Percentiles rank a stretch among this genome's conserved stretches.
Evolutionary conservation across 2,329 filamentous ascomycete species (phyloP).

Genomic region (Microcyclospora tardicrescens): DNA sequence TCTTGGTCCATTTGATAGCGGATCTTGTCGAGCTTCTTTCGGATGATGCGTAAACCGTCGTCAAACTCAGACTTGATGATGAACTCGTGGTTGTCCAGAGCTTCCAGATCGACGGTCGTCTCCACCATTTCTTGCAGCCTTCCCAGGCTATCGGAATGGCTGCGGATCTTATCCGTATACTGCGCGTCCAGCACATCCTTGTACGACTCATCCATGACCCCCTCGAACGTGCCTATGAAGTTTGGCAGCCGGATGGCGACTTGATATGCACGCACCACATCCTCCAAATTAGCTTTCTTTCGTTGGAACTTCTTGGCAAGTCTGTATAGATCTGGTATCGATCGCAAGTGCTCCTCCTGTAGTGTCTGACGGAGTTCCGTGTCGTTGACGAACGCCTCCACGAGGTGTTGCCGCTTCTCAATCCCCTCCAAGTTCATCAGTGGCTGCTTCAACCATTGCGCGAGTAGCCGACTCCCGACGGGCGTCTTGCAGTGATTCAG

Average conservation of each 20-base stretch:
- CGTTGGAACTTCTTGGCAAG: slow-evolving; percentile 91
- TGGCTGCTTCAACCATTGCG: slow-evolving; percentile 96
- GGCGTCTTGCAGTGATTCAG: slow-evolving; percentile 97
- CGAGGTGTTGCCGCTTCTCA: slow-evolving; percentile 79
- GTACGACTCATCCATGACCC: slow-evolving; percentile 90
- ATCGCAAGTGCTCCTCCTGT: slow-evolving; percentile 88
- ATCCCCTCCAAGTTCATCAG: slow-evolving; percentile 86
- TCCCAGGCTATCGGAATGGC: slow-evolving; percentile 62
- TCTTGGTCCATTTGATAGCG: slow-evolving; percentile 72
- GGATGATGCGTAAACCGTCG: slow-evolving; percentile 72
- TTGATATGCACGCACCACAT: slow-evolving; percentile 91
- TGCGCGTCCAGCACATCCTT: slow-evolving; percentile 72
- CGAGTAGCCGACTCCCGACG: slow-evolving; percentile 73
- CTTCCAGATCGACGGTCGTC: slow-evolving; percentile 90
- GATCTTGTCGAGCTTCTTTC: slow-evolving; percentile 78
- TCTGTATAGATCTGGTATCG: slow-evolving; percentile 87
- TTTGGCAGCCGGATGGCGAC: slow-evolving; percentile 83
- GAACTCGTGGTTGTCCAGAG: slow-evolving; percentile 92
- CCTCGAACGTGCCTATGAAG: slow-evolving; percentile 78
- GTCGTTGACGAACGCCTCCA: slow-evolving; percentile 87
- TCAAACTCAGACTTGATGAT: slow-evolving; percentile 99
- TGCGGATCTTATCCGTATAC: slow-evolving; percentile 69
- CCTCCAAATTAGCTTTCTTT: slow-evolving; percentile 79
- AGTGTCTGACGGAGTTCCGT: slow-evolving; percentile 89
- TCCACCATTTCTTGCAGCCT: slow-evolving; percentile 97